phyloP scores from a whole-genome alignment of 2,329 filamentous ascomycete genomes.

The Helotiales sp. region DNA sequence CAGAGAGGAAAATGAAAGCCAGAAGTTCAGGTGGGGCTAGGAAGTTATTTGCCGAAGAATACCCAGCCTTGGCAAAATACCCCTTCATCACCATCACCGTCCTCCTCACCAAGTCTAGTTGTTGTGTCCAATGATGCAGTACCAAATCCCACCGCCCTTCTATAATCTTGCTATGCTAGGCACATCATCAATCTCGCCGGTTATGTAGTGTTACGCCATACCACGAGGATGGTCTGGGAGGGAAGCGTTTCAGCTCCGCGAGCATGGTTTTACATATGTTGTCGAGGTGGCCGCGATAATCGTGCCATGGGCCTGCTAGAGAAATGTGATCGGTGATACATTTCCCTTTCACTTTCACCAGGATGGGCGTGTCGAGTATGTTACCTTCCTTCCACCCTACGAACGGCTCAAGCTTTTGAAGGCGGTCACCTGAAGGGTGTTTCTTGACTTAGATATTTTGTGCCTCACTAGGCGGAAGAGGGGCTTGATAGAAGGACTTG shows the following conservation, averaged over 20 bases:
- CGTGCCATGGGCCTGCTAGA: neutral
- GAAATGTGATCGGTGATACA: neutral
- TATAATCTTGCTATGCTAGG: neutral
- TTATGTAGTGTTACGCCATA: neutral
- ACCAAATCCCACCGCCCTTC: neutral
- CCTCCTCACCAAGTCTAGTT: too few relatives aligned
- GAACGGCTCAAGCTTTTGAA: constrained; percentile 42
- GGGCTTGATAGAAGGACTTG: neutral
- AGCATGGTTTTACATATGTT: neutral
- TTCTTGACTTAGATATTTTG: constrained; percentile 34
- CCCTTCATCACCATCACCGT: too few relatives aligned
- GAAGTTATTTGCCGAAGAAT: too few relatives aligned
- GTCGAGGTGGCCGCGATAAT: neutral
- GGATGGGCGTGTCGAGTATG: neutral
- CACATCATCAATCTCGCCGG: neutral
- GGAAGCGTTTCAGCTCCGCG: neutral
- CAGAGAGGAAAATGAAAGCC: too few relatives aligned
- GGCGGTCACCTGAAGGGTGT: constrained; percentile 40
- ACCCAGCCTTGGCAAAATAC: too few relatives aligned
- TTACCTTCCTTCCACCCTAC: constrained; percentile 34
- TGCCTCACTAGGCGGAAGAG: neutral
- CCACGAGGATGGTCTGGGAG: neutral
- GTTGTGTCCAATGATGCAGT: neutral
- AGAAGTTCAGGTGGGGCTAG: too few relatives aligned
- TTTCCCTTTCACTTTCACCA: neutral